Percentiles rank a stretch among this genome's conserved stretches.
phyloP scores from a whole-genome alignment of 257 asterid genomes.

The Forsythia viridissima region DNA sequence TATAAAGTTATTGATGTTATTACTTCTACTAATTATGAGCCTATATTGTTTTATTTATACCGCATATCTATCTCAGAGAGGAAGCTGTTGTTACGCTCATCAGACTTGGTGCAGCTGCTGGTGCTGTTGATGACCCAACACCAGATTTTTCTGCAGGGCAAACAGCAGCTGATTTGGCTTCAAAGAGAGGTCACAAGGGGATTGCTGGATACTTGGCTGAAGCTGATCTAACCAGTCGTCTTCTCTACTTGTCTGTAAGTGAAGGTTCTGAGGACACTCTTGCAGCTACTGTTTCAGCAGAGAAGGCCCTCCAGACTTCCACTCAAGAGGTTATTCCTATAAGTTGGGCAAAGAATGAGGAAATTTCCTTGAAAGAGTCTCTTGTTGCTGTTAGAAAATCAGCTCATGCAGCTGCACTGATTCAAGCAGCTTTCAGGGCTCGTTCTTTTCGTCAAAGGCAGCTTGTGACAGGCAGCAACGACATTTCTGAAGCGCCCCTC shows the following conservation, averaged over 20 bases:
- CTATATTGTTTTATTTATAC: too few relatives aligned
- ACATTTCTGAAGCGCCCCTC: slow-evolving; percentile 9
- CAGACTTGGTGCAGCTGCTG: slow-evolving; percentile 26
- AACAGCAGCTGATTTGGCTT: slow-evolving; percentile 38
- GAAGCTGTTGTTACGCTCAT: slow-evolving; percentile 31
- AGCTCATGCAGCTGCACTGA: slow-evolving; percentile 29
- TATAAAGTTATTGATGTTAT: too few relatives aligned
- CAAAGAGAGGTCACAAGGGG: slow-evolving; percentile 29
- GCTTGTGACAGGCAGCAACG: slow-evolving; percentile 1
- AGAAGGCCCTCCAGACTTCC: slow-evolving; percentile 19
- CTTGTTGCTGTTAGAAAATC: slow-evolving; percentile 31
- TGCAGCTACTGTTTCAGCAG: slow-evolving; percentile 19
- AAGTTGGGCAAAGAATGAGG: slow-evolving; percentile 13
- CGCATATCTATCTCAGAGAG: slow-evolving; percentile 16
- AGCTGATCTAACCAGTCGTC: slow-evolving; percentile 28
- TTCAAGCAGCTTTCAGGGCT: slow-evolving; percentile 27
- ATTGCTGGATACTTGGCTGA: slow-evolving; percentile 38
- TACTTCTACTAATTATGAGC: too few relatives aligned
- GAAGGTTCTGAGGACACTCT: slow-evolving; percentile 14
- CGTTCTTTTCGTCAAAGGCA: slow-evolving; percentile 27
- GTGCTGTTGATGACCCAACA: slow-evolving; percentile 36
- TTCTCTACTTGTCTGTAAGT: slow-evolving; percentile 18
- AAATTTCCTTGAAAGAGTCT: slow-evolving; percentile 23
- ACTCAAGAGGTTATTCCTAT: slow-evolving; percentile 20
- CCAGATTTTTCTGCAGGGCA: slow-evolving; percentile 31